Conservation (phyloP, 148 eudicot species). For the Fagopyrum esculentum region DNA sequence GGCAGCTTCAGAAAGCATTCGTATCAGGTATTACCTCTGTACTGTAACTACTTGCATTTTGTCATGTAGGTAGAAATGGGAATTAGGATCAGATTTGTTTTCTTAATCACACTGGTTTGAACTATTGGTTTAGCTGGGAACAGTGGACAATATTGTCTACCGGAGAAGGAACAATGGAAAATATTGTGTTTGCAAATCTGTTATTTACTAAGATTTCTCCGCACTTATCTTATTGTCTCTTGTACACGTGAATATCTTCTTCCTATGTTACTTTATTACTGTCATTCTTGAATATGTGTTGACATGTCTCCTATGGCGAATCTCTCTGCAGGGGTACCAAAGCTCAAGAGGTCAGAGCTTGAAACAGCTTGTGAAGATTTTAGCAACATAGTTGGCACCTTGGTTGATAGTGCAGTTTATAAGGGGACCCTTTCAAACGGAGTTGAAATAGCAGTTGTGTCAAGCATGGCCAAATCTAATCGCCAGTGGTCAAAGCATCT, state of each 20-base stretch:
- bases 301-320: conserved; percentile 4
- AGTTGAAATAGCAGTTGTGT: conserved; percentile 79
- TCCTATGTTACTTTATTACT: background rate
- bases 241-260: background rate
- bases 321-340: conserved; percentile 60
- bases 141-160: no score
- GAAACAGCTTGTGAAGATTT: conserved; percentile 85
- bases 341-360: conserved; percentile 70
- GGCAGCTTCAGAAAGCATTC: conserved; percentile 85
- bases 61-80: background rate
- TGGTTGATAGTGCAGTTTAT: conserved; percentile 55
- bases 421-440: conserved; percentile 90
- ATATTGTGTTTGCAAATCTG: background rate
- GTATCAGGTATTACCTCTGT: conserved; percentile 42
- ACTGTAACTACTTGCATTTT: background rate
- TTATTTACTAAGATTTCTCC: background rate
- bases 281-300: background rate
- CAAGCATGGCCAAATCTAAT: conserved; percentile 42
- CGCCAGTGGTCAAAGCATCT: conserved; percentile 53
- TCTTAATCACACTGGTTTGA: background rate
- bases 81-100: conserved; percentile 1
- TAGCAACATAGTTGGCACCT: conserved; percentile 69
- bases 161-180: no score
- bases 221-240: background rate
- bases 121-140: background rate